Evolutionary conservation across 1,284 basidiomycete genomes (phyloP).

Genomic region (Tetrapyrgos nigripes): DNA sequence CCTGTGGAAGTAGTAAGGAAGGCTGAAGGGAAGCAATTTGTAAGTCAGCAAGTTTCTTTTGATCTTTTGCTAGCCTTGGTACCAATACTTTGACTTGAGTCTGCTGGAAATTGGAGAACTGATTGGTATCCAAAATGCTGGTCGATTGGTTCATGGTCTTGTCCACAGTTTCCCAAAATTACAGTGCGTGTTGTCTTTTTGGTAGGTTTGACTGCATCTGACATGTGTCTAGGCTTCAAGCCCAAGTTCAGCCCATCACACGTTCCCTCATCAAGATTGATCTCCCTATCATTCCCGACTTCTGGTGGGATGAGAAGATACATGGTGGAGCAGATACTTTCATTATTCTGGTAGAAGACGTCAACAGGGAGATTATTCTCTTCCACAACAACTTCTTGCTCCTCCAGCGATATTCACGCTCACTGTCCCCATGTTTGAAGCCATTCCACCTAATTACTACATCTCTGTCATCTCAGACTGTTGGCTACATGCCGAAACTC

Average conservation of each 20-base stretch:
- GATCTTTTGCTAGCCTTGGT: slow-evolving; percentile 75
- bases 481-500: slow-evolving; percentile 95
- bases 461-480: slow-evolving; percentile 95
- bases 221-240: slow-evolving; percentile 69
- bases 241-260: slow-evolving; percentile 93
- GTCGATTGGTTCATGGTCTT: slow-evolving; percentile 88
- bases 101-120: slow-evolving; percentile 93
- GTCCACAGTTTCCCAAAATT: slow-evolving; percentile 97
- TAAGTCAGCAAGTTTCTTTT: slow-evolving; percentile 64
- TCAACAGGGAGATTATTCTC: slow-evolving; percentile 94
- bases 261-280: slow-evolving; percentile 89
- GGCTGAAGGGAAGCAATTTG: slow-evolving; percentile 98
- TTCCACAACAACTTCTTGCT: slow-evolving; percentile 95
- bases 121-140: slow-evolving; percentile 92
- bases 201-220: slow-evolving; percentile 11
- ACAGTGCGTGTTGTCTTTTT: slow-evolving; percentile 60
- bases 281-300: slow-evolving; percentile 92
- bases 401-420: slow-evolving; percentile 90
- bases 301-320: slow-evolving; percentile 95
- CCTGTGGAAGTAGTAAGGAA: slow-evolving; percentile 89
- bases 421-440: slow-evolving; percentile 96
- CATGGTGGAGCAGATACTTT: slow-evolving; percentile 91
- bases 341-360: slow-evolving; percentile 94
- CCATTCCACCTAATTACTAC: slow-evolving; percentile 97
- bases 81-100: slow-evolving; percentile 90